Evolutionary conservation across 495 filamentous ascomycete species (phyloP).

Genomic region (Podospora fimiseda): DNA sequence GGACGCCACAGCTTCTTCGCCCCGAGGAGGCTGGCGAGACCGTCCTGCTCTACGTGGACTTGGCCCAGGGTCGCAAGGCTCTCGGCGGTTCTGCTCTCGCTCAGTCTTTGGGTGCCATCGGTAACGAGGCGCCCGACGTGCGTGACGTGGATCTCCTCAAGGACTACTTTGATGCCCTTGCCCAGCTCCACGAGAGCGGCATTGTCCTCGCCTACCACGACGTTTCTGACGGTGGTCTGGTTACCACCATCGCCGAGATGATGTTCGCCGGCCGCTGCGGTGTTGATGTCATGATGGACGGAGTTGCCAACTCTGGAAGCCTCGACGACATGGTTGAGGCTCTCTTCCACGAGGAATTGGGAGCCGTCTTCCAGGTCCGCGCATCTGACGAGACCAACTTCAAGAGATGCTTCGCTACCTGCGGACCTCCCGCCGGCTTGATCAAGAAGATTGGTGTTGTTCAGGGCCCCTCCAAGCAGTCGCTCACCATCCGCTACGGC

Average conservation of each 20-base stretch:
- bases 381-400: constrained; percentile 78
- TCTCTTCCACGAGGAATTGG: constrained; percentile 95
- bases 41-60: constrained; percentile 83
- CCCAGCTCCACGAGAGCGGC: constrained; percentile 76
- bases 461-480: constrained; percentile 61
- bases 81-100: constrained; percentile 90
- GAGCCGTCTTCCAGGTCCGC: constrained; percentile 91
- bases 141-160: constrained; percentile 73
- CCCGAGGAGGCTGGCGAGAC: constrained; percentile 85
- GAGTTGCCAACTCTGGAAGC: constrained; percentile 50
- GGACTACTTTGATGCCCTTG: constrained; percentile 86
- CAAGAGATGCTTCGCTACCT: constrained; percentile 84
- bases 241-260: constrained; percentile 93
- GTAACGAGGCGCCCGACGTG: constrained; percentile 77
- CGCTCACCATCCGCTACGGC: constrained; percentile 67
- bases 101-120: constrained; percentile 84
- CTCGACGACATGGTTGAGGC: constrained; percentile 61
- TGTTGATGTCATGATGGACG: constrained; percentile 76
- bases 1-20: constrained; percentile 83
- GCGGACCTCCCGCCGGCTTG: constrained; percentile 73
- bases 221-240: constrained; percentile 83
- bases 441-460: constrained; percentile 79
- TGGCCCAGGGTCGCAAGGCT: constrained; percentile 68
- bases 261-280: constrained; percentile 96
- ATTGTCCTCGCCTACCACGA: constrained; percentile 95